Evolutionary conservation across 2,329 filamentous ascomycete species (phyloP).

Genomic region (Xylaria multiplex): DNA sequence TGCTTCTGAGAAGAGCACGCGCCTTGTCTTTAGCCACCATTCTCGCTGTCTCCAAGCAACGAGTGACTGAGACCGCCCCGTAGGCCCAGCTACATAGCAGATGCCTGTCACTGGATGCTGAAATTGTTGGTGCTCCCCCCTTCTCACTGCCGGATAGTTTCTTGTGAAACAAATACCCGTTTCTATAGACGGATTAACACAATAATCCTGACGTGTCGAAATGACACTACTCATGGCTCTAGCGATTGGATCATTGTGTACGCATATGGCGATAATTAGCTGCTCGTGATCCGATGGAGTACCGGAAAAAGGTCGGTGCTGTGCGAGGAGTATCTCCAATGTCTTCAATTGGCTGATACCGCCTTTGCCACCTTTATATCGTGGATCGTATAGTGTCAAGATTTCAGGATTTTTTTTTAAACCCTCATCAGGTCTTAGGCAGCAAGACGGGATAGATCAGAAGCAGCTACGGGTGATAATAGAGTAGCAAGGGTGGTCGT

Average conservation of each 20-base stretch:
- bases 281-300: background rate
- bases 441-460: conserved; percentile 4
- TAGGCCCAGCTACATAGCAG: background rate
- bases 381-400: conserved; percentile 4
- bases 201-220: conserved; percentile 5
- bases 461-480: background rate
- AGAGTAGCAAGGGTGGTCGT: conserved; percentile 3
- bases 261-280: conserved; percentile 13
- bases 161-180: background rate
- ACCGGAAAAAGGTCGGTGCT: background rate
- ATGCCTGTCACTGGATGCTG: background rate
- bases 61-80: background rate
- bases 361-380: background rate
- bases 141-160: conserved; percentile 3
- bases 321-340: conserved; percentile 1
- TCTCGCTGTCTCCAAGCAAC: background rate
- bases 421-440: background rate
- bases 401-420: background rate
- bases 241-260: conserved; percentile 20
- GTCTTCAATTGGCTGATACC: background rate
- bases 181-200: background rate
- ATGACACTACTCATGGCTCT: background rate
- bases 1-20: background rate
- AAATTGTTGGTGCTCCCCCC: background rate
- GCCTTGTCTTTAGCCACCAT: background rate